Percentiles rank a stretch among this genome's conserved stretches.
These are phyloP conservation scores for Phytophthora citricola DNA, from an alignment of 352 stramenopile species.

Conservation along the genomic window DNA sequence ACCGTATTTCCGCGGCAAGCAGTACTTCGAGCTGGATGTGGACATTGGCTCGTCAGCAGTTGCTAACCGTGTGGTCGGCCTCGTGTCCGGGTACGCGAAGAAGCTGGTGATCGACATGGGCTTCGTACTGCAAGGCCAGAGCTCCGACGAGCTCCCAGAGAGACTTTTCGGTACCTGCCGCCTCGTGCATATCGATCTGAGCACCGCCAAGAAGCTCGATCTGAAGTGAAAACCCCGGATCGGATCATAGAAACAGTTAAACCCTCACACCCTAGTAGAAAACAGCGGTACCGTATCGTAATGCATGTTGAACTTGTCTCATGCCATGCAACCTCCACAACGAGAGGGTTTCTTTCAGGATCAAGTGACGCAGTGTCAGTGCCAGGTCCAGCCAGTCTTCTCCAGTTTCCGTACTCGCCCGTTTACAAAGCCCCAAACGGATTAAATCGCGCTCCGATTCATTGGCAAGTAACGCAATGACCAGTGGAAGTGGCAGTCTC, in stretches of 20 bases:
- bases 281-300: constrained; percentile 28
- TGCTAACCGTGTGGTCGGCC: constrained; percentile 75
- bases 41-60: constrained; percentile 79
- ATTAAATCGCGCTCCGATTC: constrained; percentile 65
- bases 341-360: constrained; percentile 46
- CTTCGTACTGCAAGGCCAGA: constrained; percentile 75
- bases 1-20: constrained; percentile 60
- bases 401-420: constrained; percentile 14
- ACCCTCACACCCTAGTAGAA: constrained; percentile 10
- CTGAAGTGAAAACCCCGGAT: constrained; percentile 12
- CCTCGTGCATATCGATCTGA: constrained; percentile 74
- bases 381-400: constrained; percentile 69
- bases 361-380: constrained; percentile 61
- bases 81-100: constrained; percentile 78
- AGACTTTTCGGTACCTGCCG: constrained; percentile 69
- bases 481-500: constrained; percentile 61
- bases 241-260: constrained; percentile 29
- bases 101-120: constrained; percentile 88
- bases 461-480: constrained; percentile 68
- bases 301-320: constrained; percentile 30
- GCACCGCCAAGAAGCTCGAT: constrained; percentile 43
- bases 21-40: constrained; percentile 83
- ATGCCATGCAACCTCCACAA: constrained; percentile 69
- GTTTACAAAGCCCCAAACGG: constrained; percentile 38
- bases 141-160: constrained; percentile 70